phyloP scores from a whole-genome alignment of 116 monocot genomes.

The Posidonia oceanica region DNA sequence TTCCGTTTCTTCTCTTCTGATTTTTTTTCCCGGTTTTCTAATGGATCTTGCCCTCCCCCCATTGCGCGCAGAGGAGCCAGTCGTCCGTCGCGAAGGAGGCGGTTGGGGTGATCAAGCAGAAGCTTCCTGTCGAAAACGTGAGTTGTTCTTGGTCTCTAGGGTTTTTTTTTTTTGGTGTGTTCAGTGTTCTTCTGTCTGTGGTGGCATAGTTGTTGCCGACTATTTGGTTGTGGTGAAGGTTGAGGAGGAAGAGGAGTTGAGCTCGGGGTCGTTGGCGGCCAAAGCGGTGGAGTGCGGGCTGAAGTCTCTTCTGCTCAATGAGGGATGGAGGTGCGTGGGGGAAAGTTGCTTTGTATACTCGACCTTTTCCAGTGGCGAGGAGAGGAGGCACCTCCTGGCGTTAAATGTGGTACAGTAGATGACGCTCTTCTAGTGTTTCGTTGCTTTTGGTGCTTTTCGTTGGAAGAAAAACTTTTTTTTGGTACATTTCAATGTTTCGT shows the following conservation, averaged over 20 bases:
- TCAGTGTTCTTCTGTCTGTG: neutral
- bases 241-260: constrained; percentile 49
- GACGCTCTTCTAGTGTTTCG: too few species aligned
- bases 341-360: constrained; percentile 42
- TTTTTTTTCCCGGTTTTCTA: neutral
- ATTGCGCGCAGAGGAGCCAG: constrained; percentile 35
- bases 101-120: constrained; percentile 23
- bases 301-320: constrained; percentile 42
- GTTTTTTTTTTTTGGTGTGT: neutral
- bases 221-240: constrained; percentile 20
- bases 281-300: constrained; percentile 51
- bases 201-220: neutral
- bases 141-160: constrained; percentile 3
- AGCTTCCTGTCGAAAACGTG: constrained; percentile 20
- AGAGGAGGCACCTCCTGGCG: constrained; percentile 36
- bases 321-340: constrained; percentile 47
- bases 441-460: too few species aligned
- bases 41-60: neutral
- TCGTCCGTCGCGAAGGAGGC: constrained; percentile 22
- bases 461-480: too few species aligned
- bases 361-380: constrained; percentile 33
- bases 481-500: too few species aligned
- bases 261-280: constrained; percentile 24
- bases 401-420: constrained; percentile 45
- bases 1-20: neutral